phyloP scores from a whole-genome alignment of 2,329 filamentous ascomycete species.

The Colletotrichum limetticola region DNA sequence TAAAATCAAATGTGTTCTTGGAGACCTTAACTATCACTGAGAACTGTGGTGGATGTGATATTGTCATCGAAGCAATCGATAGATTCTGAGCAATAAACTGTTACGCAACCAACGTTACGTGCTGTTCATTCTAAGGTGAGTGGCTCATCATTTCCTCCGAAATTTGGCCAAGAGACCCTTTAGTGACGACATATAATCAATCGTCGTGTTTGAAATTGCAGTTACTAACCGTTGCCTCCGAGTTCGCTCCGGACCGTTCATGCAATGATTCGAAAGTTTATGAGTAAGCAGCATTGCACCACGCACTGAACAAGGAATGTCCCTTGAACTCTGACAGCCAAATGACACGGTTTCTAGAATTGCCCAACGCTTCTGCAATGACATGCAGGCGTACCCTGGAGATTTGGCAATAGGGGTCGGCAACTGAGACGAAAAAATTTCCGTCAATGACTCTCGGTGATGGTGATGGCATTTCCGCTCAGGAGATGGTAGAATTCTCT shows the following conservation, averaged over 20 bases:
- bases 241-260: neutral
- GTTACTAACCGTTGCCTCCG: neutral
- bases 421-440: conserved; percentile 25
- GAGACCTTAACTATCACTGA: too few relatives aligned
- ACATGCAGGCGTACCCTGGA: conserved; percentile 30
- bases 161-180: neutral
- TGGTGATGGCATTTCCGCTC: neutral
- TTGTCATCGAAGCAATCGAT: neutral
- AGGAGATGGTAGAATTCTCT: neutral
- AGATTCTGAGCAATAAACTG: neutral
- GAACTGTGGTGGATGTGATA: neutral
- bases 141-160: neutral
- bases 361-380: conserved; percentile 1
- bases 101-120: neutral
- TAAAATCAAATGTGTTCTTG: neutral
- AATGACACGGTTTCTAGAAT: conserved; percentile 21
- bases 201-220: neutral
- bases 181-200: neutral
- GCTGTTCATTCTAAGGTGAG: neutral
- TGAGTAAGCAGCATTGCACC: conserved; percentile 24
- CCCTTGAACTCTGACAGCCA: conserved; percentile 8
- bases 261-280: neutral
- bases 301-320: conserved; percentile 13
- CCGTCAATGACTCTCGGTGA: conserved; percentile 22
- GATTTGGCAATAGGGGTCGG: conserved; percentile 13